Conservation (phyloP, 805 yeast species). For the Hanseniaspora thailandica region DNA sequence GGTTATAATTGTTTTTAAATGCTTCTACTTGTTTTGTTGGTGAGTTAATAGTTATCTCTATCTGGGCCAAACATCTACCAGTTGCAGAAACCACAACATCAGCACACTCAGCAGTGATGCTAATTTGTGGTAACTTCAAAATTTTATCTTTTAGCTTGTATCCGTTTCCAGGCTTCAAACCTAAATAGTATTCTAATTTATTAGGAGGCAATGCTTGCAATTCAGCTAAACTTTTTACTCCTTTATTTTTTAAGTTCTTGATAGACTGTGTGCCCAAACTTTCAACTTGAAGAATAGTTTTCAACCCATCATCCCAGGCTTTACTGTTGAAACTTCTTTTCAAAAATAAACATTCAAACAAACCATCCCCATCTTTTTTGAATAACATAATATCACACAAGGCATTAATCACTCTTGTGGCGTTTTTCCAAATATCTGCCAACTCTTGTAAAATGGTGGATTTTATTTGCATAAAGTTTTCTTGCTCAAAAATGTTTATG, state of each 20-base stretch:
- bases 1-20: slow-evolving; percentile 18
- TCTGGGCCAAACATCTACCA: neutral
- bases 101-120: slow-evolving; percentile 15
- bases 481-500: slow-evolving; percentile 35
- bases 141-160: slow-evolving; percentile 30
- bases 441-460: slow-evolving; percentile 37
- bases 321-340: slow-evolving; percentile 33
- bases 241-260: slow-evolving; percentile 30
- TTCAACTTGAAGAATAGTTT: slow-evolving; percentile 38
- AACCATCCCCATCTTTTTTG: slow-evolving; percentile 34
- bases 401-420: slow-evolving; percentile 35
- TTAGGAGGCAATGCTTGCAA: slow-evolving; percentile 24
- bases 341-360: slow-evolving; percentile 31
- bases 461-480: slow-evolving; percentile 32
- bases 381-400: slow-evolving; percentile 35
- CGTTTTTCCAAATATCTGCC: slow-evolving; percentile 32
- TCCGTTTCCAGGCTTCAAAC: slow-evolving; percentile 34
- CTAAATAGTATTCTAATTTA: slow-evolving; percentile 34
- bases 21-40: neutral
- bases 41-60: neutral
- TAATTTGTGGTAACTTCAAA: slow-evolving; percentile 30
- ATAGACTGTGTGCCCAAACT: slow-evolving; percentile 36
- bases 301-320: slow-evolving; percentile 41
- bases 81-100: neutral
- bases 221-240: slow-evolving; percentile 29